A percentile compares a stretch with the other conserved stretches of the same genome.
phyloP scores from a whole-genome alignment of 371 early-diverging fungal species.

The Lichtheimia ramosa region DNA sequence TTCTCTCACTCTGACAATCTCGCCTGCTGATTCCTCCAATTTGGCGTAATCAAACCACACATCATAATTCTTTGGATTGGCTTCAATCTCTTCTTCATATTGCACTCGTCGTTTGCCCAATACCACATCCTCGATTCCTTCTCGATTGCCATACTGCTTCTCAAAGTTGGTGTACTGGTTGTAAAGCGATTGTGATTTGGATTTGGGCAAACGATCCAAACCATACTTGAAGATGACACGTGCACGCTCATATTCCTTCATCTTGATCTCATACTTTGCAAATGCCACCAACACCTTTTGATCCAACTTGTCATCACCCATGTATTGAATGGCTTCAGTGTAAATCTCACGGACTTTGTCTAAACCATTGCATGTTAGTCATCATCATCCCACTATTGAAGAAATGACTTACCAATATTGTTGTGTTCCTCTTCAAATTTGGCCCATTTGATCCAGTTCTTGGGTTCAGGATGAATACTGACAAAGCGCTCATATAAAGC shows the following conservation, averaged over 20 bases:
- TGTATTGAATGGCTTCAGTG: constrained; percentile 83
- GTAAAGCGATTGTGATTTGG: constrained; percentile 82
- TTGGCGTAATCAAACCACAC: constrained; percentile 94
- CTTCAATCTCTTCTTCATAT: constrained; percentile 84
- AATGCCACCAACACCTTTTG: constrained; percentile 91
- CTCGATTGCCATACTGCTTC: constrained; percentile 89
- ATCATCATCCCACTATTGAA: not conserved
- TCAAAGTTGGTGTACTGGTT: constrained; percentile 95
- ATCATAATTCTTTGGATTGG: constrained; percentile 89
- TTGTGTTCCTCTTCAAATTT: constrained; percentile 90
- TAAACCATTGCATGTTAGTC: constrained; percentile 13
- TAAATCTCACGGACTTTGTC: constrained; percentile 85
- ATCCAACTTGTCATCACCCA: constrained; percentile 88
- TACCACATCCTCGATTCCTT: constrained; percentile 90
- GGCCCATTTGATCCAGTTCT: constrained; percentile 96
- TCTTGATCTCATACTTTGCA: constrained; percentile 92
- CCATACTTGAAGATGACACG: constrained; percentile 95
- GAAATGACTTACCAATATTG: constrained; percentile 50
- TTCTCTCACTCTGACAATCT: constrained; percentile 78
- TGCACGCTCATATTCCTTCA: constrained; percentile 91
- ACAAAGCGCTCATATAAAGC: constrained; percentile 85
- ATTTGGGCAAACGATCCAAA: constrained; percentile 81
- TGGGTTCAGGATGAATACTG: constrained; percentile 87
- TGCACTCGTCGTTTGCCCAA: constrained; percentile 83
- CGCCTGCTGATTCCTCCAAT: constrained; percentile 84